Conservation (phyloP, 2,329 filamentous ascomycete species). For the Tolypocladium tropicale region DNA sequence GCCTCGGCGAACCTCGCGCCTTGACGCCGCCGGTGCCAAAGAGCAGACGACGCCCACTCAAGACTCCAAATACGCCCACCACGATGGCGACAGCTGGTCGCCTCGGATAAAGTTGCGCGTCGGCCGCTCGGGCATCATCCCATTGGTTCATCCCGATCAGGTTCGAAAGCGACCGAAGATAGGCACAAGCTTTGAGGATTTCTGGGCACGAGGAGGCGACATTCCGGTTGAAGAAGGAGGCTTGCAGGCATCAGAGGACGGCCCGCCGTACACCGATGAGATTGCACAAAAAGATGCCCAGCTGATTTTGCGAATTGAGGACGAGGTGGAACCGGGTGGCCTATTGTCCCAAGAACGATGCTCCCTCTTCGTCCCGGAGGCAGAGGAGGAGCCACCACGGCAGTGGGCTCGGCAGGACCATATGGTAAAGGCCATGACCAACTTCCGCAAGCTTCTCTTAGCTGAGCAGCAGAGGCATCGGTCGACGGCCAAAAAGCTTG, state of each 20-base stretch:
- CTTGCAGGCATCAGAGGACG: constrained; percentile 44
- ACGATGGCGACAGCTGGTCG: constrained; percentile 18
- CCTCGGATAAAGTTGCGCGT: constrained; percentile 41
- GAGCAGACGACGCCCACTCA: constrained; percentile 5
- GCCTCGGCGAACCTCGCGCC: constrained; percentile 31
- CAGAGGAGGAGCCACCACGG: constrained; percentile 58
- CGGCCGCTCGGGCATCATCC: constrained; percentile 29
- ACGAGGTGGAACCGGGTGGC: constrained; percentile 65
- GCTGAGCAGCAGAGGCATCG: constrained; percentile 72
- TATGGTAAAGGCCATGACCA: constrained; percentile 64
- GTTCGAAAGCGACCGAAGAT: constrained; percentile 42
- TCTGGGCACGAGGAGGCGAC: constrained; percentile 37
- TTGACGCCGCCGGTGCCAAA: constrained; percentile 15
- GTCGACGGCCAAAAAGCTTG: constrained; percentile 66
- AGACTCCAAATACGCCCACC: constrained; percentile 6
- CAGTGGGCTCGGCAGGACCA: constrained; percentile 88
- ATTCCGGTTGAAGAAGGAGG: constrained; percentile 51
- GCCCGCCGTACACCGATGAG: constrained; percentile 46
- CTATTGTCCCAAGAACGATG: constrained; percentile 61
- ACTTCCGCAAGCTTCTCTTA: constrained; percentile 71
- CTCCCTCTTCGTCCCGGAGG: constrained; percentile 62
- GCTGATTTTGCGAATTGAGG: constrained; percentile 58
- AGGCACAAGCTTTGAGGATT: constrained; percentile 46
- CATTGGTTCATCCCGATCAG: constrained; percentile 49
- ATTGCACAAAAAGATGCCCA: constrained; percentile 58